phyloP scores from a whole-genome alignment of 2,329 filamentous ascomycete species.

The Helotiales sp. region DNA sequence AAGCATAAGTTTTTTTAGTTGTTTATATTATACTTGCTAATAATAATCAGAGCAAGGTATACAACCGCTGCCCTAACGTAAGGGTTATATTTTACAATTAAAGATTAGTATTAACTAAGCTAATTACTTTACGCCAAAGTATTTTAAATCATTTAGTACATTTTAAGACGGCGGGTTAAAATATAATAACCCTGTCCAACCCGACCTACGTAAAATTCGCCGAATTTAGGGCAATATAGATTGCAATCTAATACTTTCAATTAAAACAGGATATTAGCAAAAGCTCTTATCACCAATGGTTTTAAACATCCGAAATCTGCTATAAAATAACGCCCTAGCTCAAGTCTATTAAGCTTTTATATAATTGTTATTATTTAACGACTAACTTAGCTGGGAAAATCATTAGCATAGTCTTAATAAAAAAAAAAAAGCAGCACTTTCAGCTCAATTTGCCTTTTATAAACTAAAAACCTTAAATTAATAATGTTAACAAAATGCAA shows the following conservation, averaged over 20 bases:
- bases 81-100: slow-evolving; percentile 7
- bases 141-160: slow-evolving; percentile 27
- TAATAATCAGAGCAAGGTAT: slow-evolving; percentile 23
- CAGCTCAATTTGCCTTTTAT: slow-evolving; percentile 32
- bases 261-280: slow-evolving; percentile 30
- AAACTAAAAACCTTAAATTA: slow-evolving; percentile 27
- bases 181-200: slow-evolving; percentile 32
- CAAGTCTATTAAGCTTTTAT: slow-evolving; percentile 34
- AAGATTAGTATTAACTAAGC: slow-evolving; percentile 9
- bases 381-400: slow-evolving; percentile 33
- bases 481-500: slow-evolving; percentile 31
- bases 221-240: slow-evolving; percentile 26
- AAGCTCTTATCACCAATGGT: slow-evolving; percentile 26
- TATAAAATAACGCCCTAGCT: slow-evolving; percentile 26
- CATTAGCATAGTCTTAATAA: slow-evolving; percentile 32
- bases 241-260: slow-evolving; percentile 30
- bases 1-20: slow-evolving; percentile 30
- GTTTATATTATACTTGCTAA: slow-evolving; percentile 18
- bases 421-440: slow-evolving; percentile 31
- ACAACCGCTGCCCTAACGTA: slow-evolving; percentile 34
- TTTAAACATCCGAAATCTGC: slow-evolving; percentile 29
- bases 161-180: slow-evolving; percentile 36
- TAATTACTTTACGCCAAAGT: slow-evolving; percentile 33
- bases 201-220: slow-evolving; percentile 23
- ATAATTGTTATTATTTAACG: slow-evolving; percentile 32